These are phyloP conservation scores for Tympanopsis confertula DNA, from an alignment of 2,329 filamentous ascomycete species.

Conservation along the genomic window DNA sequence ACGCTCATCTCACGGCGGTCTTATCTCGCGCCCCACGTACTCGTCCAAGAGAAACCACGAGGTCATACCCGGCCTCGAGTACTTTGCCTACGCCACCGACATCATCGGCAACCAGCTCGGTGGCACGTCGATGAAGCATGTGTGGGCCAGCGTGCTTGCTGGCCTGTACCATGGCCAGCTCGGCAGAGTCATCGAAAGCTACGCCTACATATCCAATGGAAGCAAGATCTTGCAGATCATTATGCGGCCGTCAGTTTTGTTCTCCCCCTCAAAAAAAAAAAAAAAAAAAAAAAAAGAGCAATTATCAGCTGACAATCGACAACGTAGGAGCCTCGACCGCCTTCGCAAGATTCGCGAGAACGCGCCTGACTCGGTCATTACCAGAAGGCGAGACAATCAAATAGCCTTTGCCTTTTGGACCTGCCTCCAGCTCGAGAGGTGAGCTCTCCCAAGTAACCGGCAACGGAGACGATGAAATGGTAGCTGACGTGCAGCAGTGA, in stretches of 20 bases:
- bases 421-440: constrained; percentile 85
- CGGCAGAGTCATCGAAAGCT: constrained; percentile 77
- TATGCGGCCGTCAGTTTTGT: constrained; percentile 53
- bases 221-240: constrained; percentile 56
- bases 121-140: constrained; percentile 68
- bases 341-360: constrained; percentile 27
- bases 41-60: constrained; percentile 56
- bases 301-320: not conserved
- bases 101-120: constrained; percentile 75
- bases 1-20: constrained; percentile 32
- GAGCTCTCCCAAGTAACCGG: constrained; percentile 8
- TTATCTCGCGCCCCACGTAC: constrained; percentile 32
- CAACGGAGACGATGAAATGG: not conserved
- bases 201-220: constrained; percentile 35
- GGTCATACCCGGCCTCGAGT: constrained; percentile 76
- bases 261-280: too few species aligned
- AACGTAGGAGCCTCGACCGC: constrained; percentile 33
- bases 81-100: constrained; percentile 76
- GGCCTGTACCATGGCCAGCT: constrained; percentile 84
- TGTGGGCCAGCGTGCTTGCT: constrained; percentile 74
- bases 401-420: constrained; percentile 80
- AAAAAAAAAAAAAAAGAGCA: constrained; percentile 2
- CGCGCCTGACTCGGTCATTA: constrained; percentile 20
- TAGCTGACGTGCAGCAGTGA: constrained; percentile 42
- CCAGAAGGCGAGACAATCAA: constrained; percentile 44